A percentile compares a stretch with the other conserved stretches of the same genome.
These are phyloP conservation scores for Uronychia setigera DNA, from an alignment of 73 alveolate species.

Conservation along the genomic window DNA sequence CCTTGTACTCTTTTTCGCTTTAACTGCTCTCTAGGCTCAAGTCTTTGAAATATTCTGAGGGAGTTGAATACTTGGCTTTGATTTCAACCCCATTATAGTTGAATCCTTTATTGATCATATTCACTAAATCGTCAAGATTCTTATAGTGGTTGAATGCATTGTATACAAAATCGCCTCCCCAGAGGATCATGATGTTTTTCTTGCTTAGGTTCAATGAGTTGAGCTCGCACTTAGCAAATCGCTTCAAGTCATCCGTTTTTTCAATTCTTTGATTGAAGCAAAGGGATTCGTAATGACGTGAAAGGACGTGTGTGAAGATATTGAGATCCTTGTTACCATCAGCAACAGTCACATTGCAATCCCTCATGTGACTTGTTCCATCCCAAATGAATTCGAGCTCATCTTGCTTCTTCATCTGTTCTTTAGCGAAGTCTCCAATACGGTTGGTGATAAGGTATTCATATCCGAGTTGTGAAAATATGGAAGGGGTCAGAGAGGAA, in stretches of 20 bases:
- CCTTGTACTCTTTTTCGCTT: constrained; percentile 3
- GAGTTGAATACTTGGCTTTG: constrained; percentile 42
- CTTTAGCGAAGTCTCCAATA: constrained; percentile 53
- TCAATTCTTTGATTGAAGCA: neutral
- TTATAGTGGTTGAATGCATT: neutral
- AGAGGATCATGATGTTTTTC: constrained; percentile 34
- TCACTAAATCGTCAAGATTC: constrained; percentile 17
- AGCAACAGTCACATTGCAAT: neutral
- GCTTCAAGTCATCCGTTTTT: neutral
- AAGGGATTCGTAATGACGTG: constrained; percentile 40
- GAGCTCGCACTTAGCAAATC: neutral
- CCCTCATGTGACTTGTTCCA: neutral
- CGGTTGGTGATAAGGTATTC: constrained; percentile 42
- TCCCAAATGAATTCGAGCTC: constrained; percentile 49
- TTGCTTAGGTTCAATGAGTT: neutral
- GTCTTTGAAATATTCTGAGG: constrained; percentile 37
- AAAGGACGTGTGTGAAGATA: constrained; percentile 48
- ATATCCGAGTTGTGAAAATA: constrained; percentile 42
- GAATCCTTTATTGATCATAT: constrained; percentile 22
- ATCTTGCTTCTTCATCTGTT: constrained; percentile 4
- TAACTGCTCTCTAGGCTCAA: neutral
- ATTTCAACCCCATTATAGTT: constrained; percentile 15
- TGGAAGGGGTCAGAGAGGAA: constrained; percentile 59
- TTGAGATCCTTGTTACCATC: constrained; percentile 5
- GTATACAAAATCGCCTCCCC: constrained; percentile 54